Evolutionary conservation across 192 early-diverging fungal genomes (phyloP), one percentile per base, ranked within the genome.

Genomic region (Dissophora globulifera): DNA sequence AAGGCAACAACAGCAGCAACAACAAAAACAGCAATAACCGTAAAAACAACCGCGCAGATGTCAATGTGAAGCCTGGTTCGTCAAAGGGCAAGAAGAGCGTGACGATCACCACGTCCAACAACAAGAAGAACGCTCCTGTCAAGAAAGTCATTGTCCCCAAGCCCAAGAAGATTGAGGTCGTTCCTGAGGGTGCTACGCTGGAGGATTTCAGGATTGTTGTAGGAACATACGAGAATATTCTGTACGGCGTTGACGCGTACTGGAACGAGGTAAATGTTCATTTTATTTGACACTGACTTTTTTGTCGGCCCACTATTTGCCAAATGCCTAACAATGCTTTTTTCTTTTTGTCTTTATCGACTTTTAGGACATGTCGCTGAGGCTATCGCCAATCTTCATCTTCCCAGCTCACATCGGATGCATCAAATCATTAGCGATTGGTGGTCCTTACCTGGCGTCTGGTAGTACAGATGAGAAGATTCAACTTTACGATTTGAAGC

Each of bases 391-490:
- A 15, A 81, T 90, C 33, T 99, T 98, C 85, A 95, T 96, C 55
- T 96, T 98, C 54, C 91, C 97, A 6, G 92, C 98, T 12, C 98
- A 99, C 78, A 95, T 91, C 48, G 90, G 93, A 20, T 95, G 91
- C 78, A 98, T 99, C 81, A 97, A 95, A 62, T 85, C 93, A 8
- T 83, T 94, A 33, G 89, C 93, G 2, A 80, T 85, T n/a, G 88
- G 90, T 27, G 88, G 88, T 12, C 82, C 91, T 45, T 93, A 84
- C 69, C 83, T 99, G 71, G 96, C 96, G 1, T 96, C 98, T 11
- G 98, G 98, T 17, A 94, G 96, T 58, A 92, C 93, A 9, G 98
- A 99, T 71, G 98, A 99, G 80, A 85, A 92, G 70, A 93, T 99
- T 58, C 93, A 92, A 81, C 56, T 99, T 33, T 98, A 96, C 71